Evolutionary conservation across 2,329 filamentous ascomycete species (phyloP), one percentile per base, ranked within the genome.

Genomic region (Ascochyta lentis): DNA sequence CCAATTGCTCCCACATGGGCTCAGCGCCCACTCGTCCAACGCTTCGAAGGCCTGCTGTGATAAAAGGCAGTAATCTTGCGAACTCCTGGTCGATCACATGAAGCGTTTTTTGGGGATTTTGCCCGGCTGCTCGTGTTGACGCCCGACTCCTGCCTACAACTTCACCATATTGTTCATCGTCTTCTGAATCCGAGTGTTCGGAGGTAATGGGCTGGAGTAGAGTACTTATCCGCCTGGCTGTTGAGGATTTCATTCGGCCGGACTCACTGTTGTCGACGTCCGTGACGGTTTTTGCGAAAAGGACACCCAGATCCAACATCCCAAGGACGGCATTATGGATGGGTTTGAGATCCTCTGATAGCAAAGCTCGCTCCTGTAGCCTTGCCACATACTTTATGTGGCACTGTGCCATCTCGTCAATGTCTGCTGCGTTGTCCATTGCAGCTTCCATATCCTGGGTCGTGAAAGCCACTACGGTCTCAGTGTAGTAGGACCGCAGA

Each of bases 351-450:
- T 87, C 88, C 15, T 81, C 77, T 0, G 88, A 86, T 0, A 96
- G 82, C 23, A 95, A 84, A 9, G 89, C 86, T 60, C 91, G 87
- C 29, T 86, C 83, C 52, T 87, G 79, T 10, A 95, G 77, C 2
- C 82, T 82, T 40, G 80, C 81, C 40, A 89, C 78, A 66, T 89
- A 94, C 0, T 74, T 71, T 4, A 83, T 77, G 70, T 96, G 92
- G 0, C 87, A 81, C 1, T 76, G 76, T 24, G 92, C 87, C 90
- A 97, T 96, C 24, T 84, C 84, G 69, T 97, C 92, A 9, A 97
- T 86, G 63, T 94, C 91, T 24, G 83, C 80, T 0, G 91, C 86
- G 6, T 78, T 76, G 13, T 77, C 74, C 47, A 97, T 81, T 0
- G 82, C 78, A 2, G 74, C 71, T 6, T 78, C 77, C 78, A 97